Base-by-base conservation (phyloP, 2,329 filamentous ascomycete species). In the Cadophora malorum region DNA sequence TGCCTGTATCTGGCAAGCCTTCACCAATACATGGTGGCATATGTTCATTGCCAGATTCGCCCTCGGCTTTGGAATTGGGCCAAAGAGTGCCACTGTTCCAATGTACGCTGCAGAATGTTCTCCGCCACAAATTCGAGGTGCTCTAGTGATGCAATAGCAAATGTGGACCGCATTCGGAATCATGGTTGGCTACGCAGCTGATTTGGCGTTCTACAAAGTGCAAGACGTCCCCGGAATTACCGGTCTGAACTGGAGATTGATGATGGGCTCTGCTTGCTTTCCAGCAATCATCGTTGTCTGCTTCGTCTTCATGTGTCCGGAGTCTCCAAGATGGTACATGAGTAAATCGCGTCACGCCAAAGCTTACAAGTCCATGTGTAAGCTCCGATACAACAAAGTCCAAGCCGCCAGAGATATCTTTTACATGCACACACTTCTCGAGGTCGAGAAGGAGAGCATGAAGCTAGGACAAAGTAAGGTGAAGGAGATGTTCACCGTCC, bases 61-160 rank as follows among this genome's bases (percentile, higher is more conserved):
- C 35, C 83, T 93, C 21, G 93, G 93, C 10, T 86, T 96, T 58
- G 91, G 90, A 0, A 93, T 94, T 81, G 91, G 91, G 33, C 84
- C 90, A 19, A 94, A 94, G 76, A 88, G 88, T 21, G 82, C 83
- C 0, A 87, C 83, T 56, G 90, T 93, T 1, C 91, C 92, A 0
- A 89, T 94, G 35, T 94, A 92, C 73, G 83, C 83, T 19, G 85
- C 85, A 1, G 85, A 87, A 73, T 85, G 83, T 67, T 80, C 82
- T 0, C 85, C 85, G 2, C 81, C 84, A 5, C 70, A 76, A 8
- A 83, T 88, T 67, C 82, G 85, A 52, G 85, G 85, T 66, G 84
- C 80, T 14, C 76, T 71, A n/a, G 91, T 94, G 71, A 95, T 95
- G 91, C 89, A 88, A 70, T 95, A 92, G 91, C 90, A 94, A 79